Base-by-base conservation (phyloP, 345 rosid genomes). In the Bruguiera parviflora region DNA sequence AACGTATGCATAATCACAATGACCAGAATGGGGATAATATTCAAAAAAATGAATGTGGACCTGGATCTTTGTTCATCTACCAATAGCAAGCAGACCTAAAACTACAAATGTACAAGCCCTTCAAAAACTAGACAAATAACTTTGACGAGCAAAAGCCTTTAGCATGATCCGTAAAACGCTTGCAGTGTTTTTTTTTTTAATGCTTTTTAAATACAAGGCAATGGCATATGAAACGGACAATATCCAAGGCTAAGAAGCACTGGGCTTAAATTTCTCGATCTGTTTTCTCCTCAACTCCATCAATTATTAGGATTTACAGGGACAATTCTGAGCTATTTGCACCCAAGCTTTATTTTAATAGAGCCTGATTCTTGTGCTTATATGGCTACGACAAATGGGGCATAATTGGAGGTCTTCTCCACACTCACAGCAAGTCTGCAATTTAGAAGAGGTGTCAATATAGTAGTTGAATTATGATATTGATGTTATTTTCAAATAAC, bases 351-450 rank as follows among this genome's bases (percentile, higher is more conserved):
- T 32, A 37, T 72, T 27, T 56, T 72, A 88, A 65, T 85, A 88
- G 68, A 92, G 97, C 78, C 78, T 86, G 82, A 92, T 86, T 81
- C 93, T 84, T 4, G 83, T 79, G 61, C 78, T 60, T 74, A 88
- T 85, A 0, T 77, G 28, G 62, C 69, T 73, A 72, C 95, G 88
- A 73, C 97, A 92, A 46, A 92, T 89, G 70, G 94, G 97, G 77
- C 97, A 89, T n/a, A 22, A 39, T 47, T 70, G 67, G 47, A 89
- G 88, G 73, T 75, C 83, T 75, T 92, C 83, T 66, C 94, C 96
- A 72, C 97, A 92, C 24, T 75, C 81, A 58, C 85, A 78, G 81
- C 96, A 92, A 28, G 92, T 88, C 87, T 93, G 77, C 65, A 35
- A 49, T 65, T 55, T 31, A 69, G n/a, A 59, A 60, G 32, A 8